A percentile compares a stretch with the other conserved stretches of the same genome.
These are phyloP conservation scores for Cornus suecica DNA, from an alignment of 148 eudicot species.

Conservation along the genomic window DNA sequence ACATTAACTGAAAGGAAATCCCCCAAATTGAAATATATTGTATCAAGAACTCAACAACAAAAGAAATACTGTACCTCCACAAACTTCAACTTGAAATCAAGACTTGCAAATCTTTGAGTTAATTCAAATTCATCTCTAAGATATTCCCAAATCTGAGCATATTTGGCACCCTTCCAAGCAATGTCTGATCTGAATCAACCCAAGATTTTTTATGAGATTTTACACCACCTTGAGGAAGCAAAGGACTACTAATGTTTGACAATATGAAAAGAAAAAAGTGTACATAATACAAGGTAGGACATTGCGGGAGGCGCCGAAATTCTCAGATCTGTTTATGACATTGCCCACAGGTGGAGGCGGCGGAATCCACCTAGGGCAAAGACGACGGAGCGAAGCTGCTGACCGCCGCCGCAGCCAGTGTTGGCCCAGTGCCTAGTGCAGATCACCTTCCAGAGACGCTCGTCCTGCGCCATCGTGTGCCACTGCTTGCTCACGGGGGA, in stretches of 20 bases:
- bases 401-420: too few relatives aligned
- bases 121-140: conserved; percentile 93
- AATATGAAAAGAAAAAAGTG: neutral
- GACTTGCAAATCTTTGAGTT: conserved; percentile 96
- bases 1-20: neutral
- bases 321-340: too few relatives aligned
- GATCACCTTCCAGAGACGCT: too few relatives aligned
- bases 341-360: too few relatives aligned
- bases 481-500: too few relatives aligned
- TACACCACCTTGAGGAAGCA: neutral
- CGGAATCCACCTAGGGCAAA: too few relatives aligned
- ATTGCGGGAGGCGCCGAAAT: neutral
- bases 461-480: too few relatives aligned
- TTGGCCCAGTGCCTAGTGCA: too few relatives aligned
- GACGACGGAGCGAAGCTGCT: too few relatives aligned
- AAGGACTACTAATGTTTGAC: neutral
- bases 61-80: conserved; percentile 62
- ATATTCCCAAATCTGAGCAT: conserved; percentile 98
- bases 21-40: neutral
- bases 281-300: neutral
- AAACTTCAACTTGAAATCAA: conserved; percentile 92
- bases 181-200: conserved; percentile 71
- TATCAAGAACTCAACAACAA: neutral
- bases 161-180: conserved; percentile 98
- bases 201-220: conserved; percentile 8